Conservation (phyloP, 208 protist species). For the Trypanosoma lewisi region DNA sequence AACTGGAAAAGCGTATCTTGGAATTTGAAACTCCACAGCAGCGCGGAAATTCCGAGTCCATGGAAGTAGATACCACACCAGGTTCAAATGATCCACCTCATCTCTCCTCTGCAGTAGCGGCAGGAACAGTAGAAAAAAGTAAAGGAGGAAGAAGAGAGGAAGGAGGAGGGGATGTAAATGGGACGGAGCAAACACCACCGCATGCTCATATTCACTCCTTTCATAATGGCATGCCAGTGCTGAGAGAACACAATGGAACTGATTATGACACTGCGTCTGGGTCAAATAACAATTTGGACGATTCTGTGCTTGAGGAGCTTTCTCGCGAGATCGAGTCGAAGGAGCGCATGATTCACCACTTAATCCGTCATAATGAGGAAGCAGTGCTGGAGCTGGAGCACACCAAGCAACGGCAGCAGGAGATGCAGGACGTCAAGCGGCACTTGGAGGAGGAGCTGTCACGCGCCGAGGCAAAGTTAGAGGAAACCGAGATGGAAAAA, state of each 20-base stretch:
- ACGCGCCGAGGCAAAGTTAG: slow-evolving; percentile 36
- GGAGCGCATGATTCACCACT: slow-evolving; percentile 23
- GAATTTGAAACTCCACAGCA: slow-evolving; percentile 28
- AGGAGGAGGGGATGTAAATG: neutral
- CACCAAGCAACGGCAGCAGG: slow-evolving; percentile 30
- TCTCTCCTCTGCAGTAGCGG: slow-evolving; percentile 33
- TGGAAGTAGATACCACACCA: neutral
- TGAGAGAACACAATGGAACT: too few species aligned
- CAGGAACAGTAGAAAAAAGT: slow-evolving; percentile 26
- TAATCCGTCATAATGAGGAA: slow-evolving; percentile 44
- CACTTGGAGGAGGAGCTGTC: slow-evolving; percentile 43
- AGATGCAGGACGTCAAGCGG: slow-evolving; percentile 27
- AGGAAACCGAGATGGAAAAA: slow-evolving; percentile 42
- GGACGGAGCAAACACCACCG: too few species aligned
- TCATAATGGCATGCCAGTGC: too few species aligned
- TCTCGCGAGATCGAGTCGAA: slow-evolving; percentile 23
- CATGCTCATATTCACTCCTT: too few species aligned
- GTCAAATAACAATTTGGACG: neutral
- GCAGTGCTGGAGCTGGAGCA: slow-evolving; percentile 30
- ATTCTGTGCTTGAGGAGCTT: slow-evolving; percentile 19
- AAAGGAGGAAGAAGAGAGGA: slow-evolving; percentile 20
- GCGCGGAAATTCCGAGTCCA: neutral
- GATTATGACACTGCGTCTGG: neutral
- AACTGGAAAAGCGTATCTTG: slow-evolving; percentile 47
- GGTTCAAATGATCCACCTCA: neutral